Base-by-base conservation (phyloP, 495 filamentous ascomycete genomes). In the Pseudomonodictys pantanalensis region DNA sequence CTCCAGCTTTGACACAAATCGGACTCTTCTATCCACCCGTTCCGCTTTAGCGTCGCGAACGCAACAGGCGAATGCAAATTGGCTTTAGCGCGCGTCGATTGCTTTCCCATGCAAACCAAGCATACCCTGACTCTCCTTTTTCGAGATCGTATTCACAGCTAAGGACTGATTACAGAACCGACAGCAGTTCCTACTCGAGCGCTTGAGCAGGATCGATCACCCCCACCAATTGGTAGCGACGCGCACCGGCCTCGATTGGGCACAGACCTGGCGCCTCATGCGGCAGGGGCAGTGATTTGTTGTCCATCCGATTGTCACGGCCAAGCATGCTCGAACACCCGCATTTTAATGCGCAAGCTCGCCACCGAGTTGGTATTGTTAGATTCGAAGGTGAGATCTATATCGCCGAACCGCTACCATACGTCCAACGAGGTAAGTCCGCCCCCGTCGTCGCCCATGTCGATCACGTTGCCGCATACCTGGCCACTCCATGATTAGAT, bases 201-300 rank as follows among this genome's bases (percentile, higher is more conserved):
- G n/a, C 57, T 65, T 60, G 57, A 56, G 29, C 43, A 42, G 43
- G 28, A 66, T 54, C 52, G 41, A 55, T 62, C 63, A 43, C 58
- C 45, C 53, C 63, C 52, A 15, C 45, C 62, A 10, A 56, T 65
- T 57, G 57, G 35, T 39, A 52, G 24, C 45, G 47, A 60, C 51
- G 18, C 52, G 44, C 45, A 39, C 35, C 56, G 29, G 12, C 30
- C 57, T 56, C 51, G 35, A 47, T 46, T 65, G 35, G 57, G 56
- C 35, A 48, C 51, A 46, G 56, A 52, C 45, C 50, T 47, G 43
- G 30, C 35, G 43, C 57, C 57, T 56, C 49, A 51, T 55, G 29
- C 28, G 15, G 46, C 46, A 54, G 53, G 60, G 53, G 24, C 30
- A 43, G 18, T 49, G 32, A 53, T 56, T 50, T 67, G 64, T 41